Evolutionary conservation across 2,329 filamentous ascomycete species (phyloP), one percentile per base, ranked within the genome.

Genomic region (Trichoderma oligosporum): DNA sequence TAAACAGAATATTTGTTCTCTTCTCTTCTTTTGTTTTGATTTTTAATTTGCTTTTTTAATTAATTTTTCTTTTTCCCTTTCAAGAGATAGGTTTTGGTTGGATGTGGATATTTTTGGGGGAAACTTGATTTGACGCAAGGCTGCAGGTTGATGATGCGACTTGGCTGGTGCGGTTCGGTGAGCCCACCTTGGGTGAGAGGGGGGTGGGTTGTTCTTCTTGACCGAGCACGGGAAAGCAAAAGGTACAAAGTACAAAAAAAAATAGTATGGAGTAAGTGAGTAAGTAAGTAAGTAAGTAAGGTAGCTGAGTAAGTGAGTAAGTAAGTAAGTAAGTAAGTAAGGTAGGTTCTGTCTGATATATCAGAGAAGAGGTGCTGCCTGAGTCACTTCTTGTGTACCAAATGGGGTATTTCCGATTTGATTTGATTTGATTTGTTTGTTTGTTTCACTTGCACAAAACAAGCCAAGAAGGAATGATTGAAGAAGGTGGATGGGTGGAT

Each of bases 111-210:
- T n/a, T n/a, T n/a, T n/a, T n/a, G n/a, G n/a, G n/a, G n/a, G n/a
- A 8, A 29, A 24, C 8, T 22, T 12, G 14, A 46, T 55, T n/a
- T 55, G 52, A 46, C 52, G 52, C 52, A 46, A 55, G 52, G 41
- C 46, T 55, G 52, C 31, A 55, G 41, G 39, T 55, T 46, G 52
- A 55, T 55, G 52, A 55, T 55, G 52, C 31, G 52, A 55, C 39
- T 55, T 31, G 31, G 41, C 14, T 27, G 36, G 39, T 27, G 51
- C 31, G 22, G 52, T 29, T 55, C 52, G 52, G 52, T 55, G 52
- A 31, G 52, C 41, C n/a, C 49, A 22, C 49, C 49, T 29, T 54
- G n/a, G n/a, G n/a, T n/a, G n/a, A n/a, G n/a, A n/a, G n/a, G n/a
- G n/a, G n/a, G n/a, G n/a, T n/a, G n/a, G n/a, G n/a, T n/a, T n/a